Conservation (phyloP, 2,329 filamentous ascomycete species). For the Exophiala phaeomuriformis region DNA sequence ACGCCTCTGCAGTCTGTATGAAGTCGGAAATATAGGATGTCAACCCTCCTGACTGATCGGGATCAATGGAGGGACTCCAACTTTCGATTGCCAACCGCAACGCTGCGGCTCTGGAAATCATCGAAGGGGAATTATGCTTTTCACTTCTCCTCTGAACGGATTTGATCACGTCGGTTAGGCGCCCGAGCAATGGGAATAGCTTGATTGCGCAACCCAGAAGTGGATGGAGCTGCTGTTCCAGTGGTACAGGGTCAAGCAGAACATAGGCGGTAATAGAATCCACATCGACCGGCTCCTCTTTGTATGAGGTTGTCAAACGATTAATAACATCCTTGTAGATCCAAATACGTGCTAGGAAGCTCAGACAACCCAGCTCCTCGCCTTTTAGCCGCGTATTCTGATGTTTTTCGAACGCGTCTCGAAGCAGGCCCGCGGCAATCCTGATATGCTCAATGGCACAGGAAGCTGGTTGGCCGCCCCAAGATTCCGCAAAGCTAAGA, state of each 20-base stretch:
- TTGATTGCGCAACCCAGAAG: slow-evolving; percentile 62
- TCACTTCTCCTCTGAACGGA: slow-evolving; percentile 45
- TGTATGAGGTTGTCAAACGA: slow-evolving; percentile 56
- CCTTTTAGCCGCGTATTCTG: slow-evolving; percentile 23
- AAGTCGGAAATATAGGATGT: slow-evolving; percentile 55
- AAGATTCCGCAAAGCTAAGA: slow-evolving; percentile 9
- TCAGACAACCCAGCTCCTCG: slow-evolving; percentile 26
- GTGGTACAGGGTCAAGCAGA: slow-evolving; percentile 28
- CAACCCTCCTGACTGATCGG: slow-evolving; percentile 55
- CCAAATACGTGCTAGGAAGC: slow-evolving; percentile 63
- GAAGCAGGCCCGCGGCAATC: slow-evolving; percentile 4
- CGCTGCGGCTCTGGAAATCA: slow-evolving; percentile 55
- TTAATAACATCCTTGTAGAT: slow-evolving; percentile 66
- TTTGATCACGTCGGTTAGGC: slow-evolving; percentile 57
- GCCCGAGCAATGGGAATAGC: slow-evolving; percentile 60
- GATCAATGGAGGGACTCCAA: slow-evolving; percentile 49
- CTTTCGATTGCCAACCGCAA: slow-evolving; percentile 53
- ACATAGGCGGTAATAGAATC: slow-evolving; percentile 39
- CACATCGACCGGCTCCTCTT: slow-evolving; percentile 49
- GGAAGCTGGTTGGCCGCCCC: slow-evolving; percentile 10
- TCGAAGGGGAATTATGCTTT: slow-evolving; percentile 47
- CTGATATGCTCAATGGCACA: slow-evolving; percentile 14
- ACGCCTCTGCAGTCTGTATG: slow-evolving; percentile 58
- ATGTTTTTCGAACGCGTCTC: slow-evolving; percentile 33
- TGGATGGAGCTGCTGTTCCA: slow-evolving; percentile 51